Evolutionary conservation across 2,329 filamentous ascomycete species (phyloP).

Genomic region (Myrmaecium sp.): DNA sequence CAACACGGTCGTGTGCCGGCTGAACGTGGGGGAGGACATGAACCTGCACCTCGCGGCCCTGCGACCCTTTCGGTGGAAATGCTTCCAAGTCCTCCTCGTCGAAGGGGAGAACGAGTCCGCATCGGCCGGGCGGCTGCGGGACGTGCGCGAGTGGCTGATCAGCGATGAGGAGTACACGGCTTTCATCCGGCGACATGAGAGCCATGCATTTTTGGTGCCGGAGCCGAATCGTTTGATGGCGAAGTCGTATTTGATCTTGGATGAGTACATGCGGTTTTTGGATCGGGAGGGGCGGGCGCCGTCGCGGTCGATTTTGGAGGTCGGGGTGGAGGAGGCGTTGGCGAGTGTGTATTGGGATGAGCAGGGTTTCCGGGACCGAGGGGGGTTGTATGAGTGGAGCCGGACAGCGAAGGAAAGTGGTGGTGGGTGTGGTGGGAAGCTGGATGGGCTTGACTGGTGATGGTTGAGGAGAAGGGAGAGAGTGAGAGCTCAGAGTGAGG

Average conservation of each 20-base stretch:
- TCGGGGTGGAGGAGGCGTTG: conserved; percentile 31
- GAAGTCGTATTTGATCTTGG: conserved; percentile 18
- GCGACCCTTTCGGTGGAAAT: conserved; percentile 37
- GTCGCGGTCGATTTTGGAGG: conserved; percentile 20
- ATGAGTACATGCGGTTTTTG: conserved; percentile 35
- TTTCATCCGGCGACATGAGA: conserved; percentile 30
- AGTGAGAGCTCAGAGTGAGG: too few relatives aligned
- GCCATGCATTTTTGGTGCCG: not conserved
- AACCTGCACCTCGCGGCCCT: conserved; percentile 18
- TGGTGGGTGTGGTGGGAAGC: conserved; percentile 1
- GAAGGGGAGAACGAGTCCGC: conserved; percentile 34
- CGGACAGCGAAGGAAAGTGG: conserved; percentile 1
- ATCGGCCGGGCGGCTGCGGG: conserved; percentile 3
- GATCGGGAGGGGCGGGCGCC: conserved; percentile 20
- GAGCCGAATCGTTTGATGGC: conserved; percentile 1
- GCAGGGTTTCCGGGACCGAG: conserved; percentile 25
- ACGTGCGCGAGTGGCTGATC: conserved; percentile 29
- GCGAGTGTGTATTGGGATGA: conserved; percentile 30
- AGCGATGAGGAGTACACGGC: conserved; percentile 27
- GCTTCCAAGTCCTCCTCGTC: conserved; percentile 37
- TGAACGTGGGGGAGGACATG: conserved; percentile 33
- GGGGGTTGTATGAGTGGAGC: conserved; percentile 28
- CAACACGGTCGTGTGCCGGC: conserved; percentile 35
- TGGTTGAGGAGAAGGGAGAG: too few relatives aligned
- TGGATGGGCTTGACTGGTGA: too few relatives aligned